Base-by-base conservation (phyloP, 2,329 filamentous ascomycete species). In the Colletotrichum sp. region DNA sequence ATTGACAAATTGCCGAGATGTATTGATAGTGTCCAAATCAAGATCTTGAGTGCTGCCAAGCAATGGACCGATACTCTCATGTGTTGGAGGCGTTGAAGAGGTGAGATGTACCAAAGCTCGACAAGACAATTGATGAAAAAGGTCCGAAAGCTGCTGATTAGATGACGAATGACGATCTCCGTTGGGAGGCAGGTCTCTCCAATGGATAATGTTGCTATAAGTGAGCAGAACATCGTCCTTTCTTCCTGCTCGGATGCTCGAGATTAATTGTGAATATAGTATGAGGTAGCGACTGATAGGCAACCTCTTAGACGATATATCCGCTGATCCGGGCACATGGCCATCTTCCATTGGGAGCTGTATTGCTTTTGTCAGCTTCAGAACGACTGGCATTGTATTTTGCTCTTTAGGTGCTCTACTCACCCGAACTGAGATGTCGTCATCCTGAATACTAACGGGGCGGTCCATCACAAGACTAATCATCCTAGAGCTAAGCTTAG, bases 401-500 rank as follows among this genome's bases (percentile, higher is more conserved):
- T 48, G n/a, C 43, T 52, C 2, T 52, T 18, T 21, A 52, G 10
- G 12, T 52, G n/a, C 43, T 52, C n/a, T 21, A 52, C 62, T 62
- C 15, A 75, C 75, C 36, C 36, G 75, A 7, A 74, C 55, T 8
- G 71, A 76, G 5, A 76, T 75, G 28, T 76, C 71, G 21, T 70
- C 55, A 30, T 76, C 71, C 48, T 70, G 66, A 13, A 76, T 75
- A 8, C 75, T 65, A 16, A 75, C 30, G 9, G 71, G 71, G 13
- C 71, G 52, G 21, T 76, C 75, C 75, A 76, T 76, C 6, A 64
- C 56, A n/a, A 56, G 48, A n/a, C 75, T 71, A 3, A 73, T 30
- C 30, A 58, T 48, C 3, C 73, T 76, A 10, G n/a, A 52, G 43
- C 43, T 21, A 13, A 13, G 12, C 10, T 52, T 21, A 52, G 43